phyloP scores from a whole-genome alignment of 2,329 filamentous ascomycete genomes.

The Neonectria coccinea region DNA sequence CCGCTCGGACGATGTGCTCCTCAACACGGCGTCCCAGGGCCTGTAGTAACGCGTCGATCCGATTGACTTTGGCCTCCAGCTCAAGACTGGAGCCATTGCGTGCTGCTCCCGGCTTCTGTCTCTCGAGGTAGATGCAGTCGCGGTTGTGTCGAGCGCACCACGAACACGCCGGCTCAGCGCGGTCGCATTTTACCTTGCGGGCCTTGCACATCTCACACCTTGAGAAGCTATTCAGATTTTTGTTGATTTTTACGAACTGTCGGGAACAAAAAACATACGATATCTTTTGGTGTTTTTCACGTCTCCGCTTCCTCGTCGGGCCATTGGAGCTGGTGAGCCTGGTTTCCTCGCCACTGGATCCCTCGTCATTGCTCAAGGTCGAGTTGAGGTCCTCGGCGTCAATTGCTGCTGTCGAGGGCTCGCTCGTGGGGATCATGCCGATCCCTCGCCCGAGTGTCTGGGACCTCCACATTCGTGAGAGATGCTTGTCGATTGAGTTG shows the following conservation, averaged over 20 bases:
- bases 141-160: slow-evolving; percentile 78
- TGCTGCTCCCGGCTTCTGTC: slow-evolving; percentile 73
- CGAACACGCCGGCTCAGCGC: slow-evolving; percentile 71
- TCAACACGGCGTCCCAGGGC: slow-evolving; percentile 57
- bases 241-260: too few relatives aligned
- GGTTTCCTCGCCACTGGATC: too few relatives aligned
- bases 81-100: slow-evolving; percentile 72
- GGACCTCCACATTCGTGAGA: too few relatives aligned
- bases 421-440: too few relatives aligned
- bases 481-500: too few relatives aligned
- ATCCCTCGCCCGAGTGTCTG: too few relatives aligned
- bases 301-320: too few relatives aligned
- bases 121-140: slow-evolving; percentile 75
- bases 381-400: too few relatives aligned
- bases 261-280: slow-evolving; percentile 45
- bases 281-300: slow-evolving; percentile 49
- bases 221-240: too few relatives aligned
- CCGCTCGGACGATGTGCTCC: slow-evolving; percentile 53
- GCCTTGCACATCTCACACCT: slow-evolving; percentile 57
- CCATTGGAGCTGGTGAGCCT: too few relatives aligned
- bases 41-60: slow-evolving; percentile 61
- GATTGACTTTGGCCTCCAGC: slow-evolving; percentile 66
- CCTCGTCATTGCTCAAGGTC: too few relatives aligned
- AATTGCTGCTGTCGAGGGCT: too few relatives aligned
- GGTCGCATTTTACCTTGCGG: slow-evolving; percentile 62